Percentiles rank a stretch among this genome's conserved stretches.
phyloP scores from a whole-genome alignment of 2,329 filamentous ascomycete genomes.

The Atkinsonella hypoxylon region DNA sequence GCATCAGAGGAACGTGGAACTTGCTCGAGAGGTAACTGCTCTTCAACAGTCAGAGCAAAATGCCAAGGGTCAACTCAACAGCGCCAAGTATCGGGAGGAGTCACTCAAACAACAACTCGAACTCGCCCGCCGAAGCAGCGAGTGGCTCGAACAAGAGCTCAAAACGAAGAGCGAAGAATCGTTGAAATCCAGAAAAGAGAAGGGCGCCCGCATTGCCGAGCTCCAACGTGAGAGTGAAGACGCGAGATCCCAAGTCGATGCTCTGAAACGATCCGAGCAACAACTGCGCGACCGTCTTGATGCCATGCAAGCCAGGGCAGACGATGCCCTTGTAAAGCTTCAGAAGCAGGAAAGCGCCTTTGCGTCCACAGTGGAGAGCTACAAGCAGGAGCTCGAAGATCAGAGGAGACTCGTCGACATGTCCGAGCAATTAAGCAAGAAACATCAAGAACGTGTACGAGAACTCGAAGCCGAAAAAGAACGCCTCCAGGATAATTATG shows the following conservation, averaged over 20 bases:
- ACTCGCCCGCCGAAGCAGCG: constrained; percentile 75
- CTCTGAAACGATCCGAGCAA: constrained; percentile 67
- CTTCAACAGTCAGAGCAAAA: constrained; percentile 77
- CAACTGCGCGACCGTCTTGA: constrained; percentile 70
- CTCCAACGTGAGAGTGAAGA: constrained; percentile 86
- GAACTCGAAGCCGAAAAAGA: constrained; percentile 56
- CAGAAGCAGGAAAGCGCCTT: constrained; percentile 79
- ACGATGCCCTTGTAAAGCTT: constrained; percentile 69
- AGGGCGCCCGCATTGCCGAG: constrained; percentile 77
- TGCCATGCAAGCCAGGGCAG: constrained; percentile 74
- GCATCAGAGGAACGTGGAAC: constrained; percentile 75
- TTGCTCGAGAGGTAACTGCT: constrained; percentile 69
- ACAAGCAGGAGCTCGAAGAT: constrained; percentile 75
- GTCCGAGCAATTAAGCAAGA: constrained; percentile 63
- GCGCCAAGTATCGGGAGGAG: constrained; percentile 82
- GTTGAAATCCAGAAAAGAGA: constrained; percentile 87
- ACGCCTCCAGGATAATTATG: constrained; percentile 50
- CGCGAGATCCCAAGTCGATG: constrained; percentile 61
- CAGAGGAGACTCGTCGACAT: constrained; percentile 71
- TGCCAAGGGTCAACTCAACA: constrained; percentile 66
- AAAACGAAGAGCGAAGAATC: constrained; percentile 82
- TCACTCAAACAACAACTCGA: constrained; percentile 84
- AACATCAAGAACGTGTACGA: constrained; percentile 56
- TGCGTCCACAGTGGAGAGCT: constrained; percentile 71
- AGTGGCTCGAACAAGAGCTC: constrained; percentile 86